Evolutionary conservation across 179 eudicot species (phyloP).

Genomic region (Patellifolia procumbens): DNA sequence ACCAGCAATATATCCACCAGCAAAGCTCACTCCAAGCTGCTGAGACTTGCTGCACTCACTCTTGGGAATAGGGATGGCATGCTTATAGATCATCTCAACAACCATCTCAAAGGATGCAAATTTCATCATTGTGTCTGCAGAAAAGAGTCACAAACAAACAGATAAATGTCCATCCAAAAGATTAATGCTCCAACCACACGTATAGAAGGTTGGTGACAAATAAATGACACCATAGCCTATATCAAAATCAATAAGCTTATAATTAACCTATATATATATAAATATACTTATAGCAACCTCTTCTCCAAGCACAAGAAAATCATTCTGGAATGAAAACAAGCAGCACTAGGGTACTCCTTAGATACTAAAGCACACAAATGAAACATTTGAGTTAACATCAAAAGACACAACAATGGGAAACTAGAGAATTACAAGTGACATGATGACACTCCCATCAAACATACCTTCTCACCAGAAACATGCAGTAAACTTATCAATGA

Average conservation of each 20-base stretch:
- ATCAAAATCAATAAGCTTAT: no score
- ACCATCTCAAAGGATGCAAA: conserved; percentile 80
- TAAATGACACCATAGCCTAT: no score
- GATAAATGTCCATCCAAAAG: neutral
- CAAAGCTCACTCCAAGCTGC: conserved; percentile 86
- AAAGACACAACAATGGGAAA: neutral
- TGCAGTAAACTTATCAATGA: neutral
- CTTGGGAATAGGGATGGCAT: conserved; percentile 78
- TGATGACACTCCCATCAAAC: neutral
- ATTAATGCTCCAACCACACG: no score
- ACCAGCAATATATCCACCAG: conserved; percentile 76
- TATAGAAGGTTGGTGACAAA: no score
- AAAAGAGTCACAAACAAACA: neutral
- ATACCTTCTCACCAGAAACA: neutral
- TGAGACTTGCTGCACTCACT: conserved; percentile 72
- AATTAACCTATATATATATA: no score
- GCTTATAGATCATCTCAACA: conserved; percentile 69
- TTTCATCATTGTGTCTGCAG: conserved; percentile 96
- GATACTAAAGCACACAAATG: no score
- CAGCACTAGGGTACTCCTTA: neutral
- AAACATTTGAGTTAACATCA: neutral
- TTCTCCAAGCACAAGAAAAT: neutral
- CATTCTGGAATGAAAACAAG: neutral
- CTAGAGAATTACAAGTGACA: neutral
- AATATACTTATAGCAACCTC: no score